phyloP scores from a whole-genome alignment of 176 grass and related monocot genomes.

The Phyllostachys edulis region DNA sequence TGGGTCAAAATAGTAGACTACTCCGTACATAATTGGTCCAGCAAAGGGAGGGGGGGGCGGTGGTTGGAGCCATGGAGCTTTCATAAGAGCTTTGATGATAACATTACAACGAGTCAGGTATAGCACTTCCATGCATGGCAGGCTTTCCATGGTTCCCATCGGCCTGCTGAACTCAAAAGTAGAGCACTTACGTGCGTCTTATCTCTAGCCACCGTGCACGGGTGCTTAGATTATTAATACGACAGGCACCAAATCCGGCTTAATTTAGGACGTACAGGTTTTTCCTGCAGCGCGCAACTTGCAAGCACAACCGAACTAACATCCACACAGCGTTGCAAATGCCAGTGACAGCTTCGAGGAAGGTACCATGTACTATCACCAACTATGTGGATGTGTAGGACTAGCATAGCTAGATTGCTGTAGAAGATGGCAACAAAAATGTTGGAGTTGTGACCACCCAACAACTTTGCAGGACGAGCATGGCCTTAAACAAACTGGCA shows the following conservation, averaged over 20 bases:
- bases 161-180: background rate
- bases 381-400: background rate
- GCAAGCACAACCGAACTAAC: background rate
- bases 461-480: conserved; percentile 9
- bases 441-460: conserved; percentile 34
- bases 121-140: conserved; percentile 18
- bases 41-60: background rate
- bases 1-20: background rate
- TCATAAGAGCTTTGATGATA: conserved; percentile 18
- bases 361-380: conserved; percentile 1
- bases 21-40: background rate
- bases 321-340: background rate
- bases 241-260: conserved; percentile 29
- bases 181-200: background rate
- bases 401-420: conserved; percentile 14
- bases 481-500: background rate
- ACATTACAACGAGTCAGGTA: background rate
- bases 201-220: background rate
- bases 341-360: conserved; percentile 8
- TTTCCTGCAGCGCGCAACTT: conserved; percentile 15
- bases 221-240: conserved; percentile 11
- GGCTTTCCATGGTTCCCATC: conserved; percentile 17
- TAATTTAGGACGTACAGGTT: conserved; percentile 11
- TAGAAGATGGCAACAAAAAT: conserved; percentile 24
- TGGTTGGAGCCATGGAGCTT: conserved; percentile 39